phyloP scores from a whole-genome alignment of 1,139 yeast genomes.

The Hyphopichia wangnamkhiaoensis region DNA sequence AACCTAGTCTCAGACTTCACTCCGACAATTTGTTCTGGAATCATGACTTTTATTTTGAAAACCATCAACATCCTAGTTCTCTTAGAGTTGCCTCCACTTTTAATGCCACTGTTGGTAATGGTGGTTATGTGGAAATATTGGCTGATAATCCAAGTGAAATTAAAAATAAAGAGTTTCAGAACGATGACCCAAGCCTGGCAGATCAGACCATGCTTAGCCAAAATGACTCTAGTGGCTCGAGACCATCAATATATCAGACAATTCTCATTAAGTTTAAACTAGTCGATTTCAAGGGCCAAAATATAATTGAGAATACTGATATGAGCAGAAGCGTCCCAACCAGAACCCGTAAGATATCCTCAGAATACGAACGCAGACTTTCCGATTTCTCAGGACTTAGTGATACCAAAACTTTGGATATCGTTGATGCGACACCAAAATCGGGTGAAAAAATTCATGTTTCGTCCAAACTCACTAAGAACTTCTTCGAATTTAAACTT shows the following conservation, averaged over 20 bases:
- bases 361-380: slow-evolving; percentile 4
- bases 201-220: neutral
- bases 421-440: neutral
- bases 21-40: slow-evolving; percentile 5
- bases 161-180: neutral
- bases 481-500: slow-evolving; percentile 12
- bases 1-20: slow-evolving; percentile 2
- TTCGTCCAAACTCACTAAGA: slow-evolving; percentile 14
- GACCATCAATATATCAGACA: slow-evolving; percentile 4
- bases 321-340: neutral
- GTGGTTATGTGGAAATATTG: slow-evolving; percentile 15
- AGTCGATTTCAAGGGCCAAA: neutral
- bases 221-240: no score
- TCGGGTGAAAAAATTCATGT: slow-evolving; percentile 11
- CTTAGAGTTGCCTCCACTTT: slow-evolving; percentile 7
- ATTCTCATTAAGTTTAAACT: slow-evolving; percentile 2
- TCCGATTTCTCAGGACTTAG: slow-evolving; percentile 1
- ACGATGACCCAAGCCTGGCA: neutral
- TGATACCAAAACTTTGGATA: neutral
- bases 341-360: slow-evolving; percentile 1
- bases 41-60: slow-evolving; percentile 5
- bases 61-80: neutral
- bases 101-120: slow-evolving; percentile 15
- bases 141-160: slow-evolving; percentile 3
- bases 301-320: neutral